Evolutionary conservation across 495 filamentous ascomycete species (phyloP).

Genomic region (Astrothelium subdiscretum): DNA sequence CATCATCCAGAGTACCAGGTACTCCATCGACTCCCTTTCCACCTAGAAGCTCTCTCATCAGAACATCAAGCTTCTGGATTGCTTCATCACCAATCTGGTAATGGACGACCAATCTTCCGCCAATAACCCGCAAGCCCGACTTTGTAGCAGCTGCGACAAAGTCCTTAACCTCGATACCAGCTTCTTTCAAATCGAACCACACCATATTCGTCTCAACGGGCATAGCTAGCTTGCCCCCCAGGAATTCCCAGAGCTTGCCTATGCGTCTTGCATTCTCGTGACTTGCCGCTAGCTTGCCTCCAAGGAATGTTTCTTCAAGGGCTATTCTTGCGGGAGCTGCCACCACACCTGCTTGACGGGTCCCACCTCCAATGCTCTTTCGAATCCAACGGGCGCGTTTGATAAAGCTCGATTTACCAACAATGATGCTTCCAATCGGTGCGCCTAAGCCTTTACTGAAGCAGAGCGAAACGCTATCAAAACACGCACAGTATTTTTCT

Average conservation of each 20-base stretch:
- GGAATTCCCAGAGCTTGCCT: constrained; percentile 34
- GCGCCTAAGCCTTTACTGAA: constrained; percentile 87
- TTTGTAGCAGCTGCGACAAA: constrained; percentile 40
- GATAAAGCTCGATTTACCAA: constrained; percentile 54
- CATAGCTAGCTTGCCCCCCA: constrained; percentile 47
- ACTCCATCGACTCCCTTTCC: constrained; percentile 10
- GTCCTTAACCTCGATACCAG: constrained; percentile 31
- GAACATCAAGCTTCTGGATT: constrained; percentile 34
- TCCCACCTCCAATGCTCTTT: constrained; percentile 75
- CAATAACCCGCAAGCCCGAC: constrained; percentile 41
- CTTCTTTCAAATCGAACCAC: constrained; percentile 65
- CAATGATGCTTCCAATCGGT: constrained; percentile 70
- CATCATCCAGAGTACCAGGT: constrained; percentile 2
- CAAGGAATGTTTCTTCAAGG: constrained; percentile 59
- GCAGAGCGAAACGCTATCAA: constrained; percentile 74
- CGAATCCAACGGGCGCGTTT: constrained; percentile 66
- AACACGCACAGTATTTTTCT: constrained; percentile 53
- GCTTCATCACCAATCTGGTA: constrained; percentile 50
- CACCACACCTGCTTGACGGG: constrained; percentile 56
- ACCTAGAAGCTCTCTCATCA: constrained; percentile 35
- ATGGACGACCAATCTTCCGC: constrained; percentile 49
- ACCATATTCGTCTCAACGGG: constrained; percentile 88
- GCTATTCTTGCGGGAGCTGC: constrained; percentile 48
- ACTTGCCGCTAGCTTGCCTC: constrained; percentile 48
- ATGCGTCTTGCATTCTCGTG: constrained; percentile 57